Percentiles rank a stretch among this genome's conserved stretches.
These are phyloP conservation scores for Kwoniella sp. DNA, from an alignment of 768 basidiomycete genomes.

Conservation along the genomic window DNA sequence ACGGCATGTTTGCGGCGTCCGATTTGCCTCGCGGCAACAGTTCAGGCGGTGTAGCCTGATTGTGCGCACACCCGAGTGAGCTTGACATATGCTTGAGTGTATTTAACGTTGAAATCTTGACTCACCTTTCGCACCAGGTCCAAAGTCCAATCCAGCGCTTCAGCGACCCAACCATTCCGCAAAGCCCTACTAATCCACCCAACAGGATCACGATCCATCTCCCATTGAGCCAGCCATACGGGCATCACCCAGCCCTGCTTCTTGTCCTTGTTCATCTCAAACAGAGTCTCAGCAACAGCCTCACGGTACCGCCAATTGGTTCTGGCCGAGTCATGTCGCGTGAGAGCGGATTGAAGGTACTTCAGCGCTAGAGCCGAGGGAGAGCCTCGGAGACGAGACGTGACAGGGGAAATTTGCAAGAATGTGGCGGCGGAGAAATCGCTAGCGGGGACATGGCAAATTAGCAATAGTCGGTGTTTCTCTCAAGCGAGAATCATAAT, in stretches of 20 bases:
- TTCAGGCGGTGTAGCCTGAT: constrained; percentile 44
- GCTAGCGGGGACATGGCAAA: constrained; percentile 56
- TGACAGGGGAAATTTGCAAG: constrained; percentile 60
- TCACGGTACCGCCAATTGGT: constrained; percentile 78
- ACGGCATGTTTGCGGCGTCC: constrained; percentile 32
- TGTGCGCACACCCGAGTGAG: background rate
- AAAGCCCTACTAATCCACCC: constrained; percentile 78
- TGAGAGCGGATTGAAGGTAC: constrained; percentile 77
- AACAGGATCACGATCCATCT: constrained; percentile 63
- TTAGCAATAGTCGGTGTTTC: background rate
- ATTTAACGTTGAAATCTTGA: background rate
- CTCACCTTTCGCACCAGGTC: constrained; percentile 73
- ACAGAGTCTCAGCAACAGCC: constrained; percentile 72
- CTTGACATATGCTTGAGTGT: background rate
- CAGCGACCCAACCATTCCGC: constrained; percentile 75
- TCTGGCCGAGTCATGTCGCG: constrained; percentile 71
- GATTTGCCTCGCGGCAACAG: constrained; percentile 28
- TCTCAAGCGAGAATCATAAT: constrained; percentile 45
- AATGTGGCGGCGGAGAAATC: constrained; percentile 70
- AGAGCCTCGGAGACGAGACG: constrained; percentile 81
- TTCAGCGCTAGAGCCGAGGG: constrained; percentile 80
- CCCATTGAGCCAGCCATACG: constrained; percentile 76
- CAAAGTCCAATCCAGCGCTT: constrained; percentile 73
- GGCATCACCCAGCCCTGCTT: constrained; percentile 62
- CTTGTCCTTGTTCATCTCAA: constrained; percentile 63